Percentiles rank a stretch among this genome's conserved stretches.
These are phyloP conservation scores for Bertia moriformis DNA, from an alignment of 2,329 filamentous ascomycete species.

Conservation along the genomic window DNA sequence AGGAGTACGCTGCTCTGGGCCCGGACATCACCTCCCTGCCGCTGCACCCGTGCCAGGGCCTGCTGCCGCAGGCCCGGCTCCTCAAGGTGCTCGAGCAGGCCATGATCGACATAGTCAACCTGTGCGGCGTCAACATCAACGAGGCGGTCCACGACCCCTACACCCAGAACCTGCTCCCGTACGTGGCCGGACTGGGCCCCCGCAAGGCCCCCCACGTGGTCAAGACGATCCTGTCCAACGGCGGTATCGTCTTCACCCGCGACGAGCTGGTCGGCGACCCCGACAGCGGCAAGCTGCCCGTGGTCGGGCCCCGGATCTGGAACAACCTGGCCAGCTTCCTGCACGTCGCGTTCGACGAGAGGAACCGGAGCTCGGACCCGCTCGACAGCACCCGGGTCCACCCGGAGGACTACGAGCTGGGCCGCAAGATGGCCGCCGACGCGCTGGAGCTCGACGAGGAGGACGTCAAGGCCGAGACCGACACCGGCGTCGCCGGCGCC, in stretches of 20 bases:
- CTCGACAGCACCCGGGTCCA: slow-evolving; percentile 95
- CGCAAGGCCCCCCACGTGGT: slow-evolving; percentile 74
- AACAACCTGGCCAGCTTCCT: slow-evolving; percentile 95
- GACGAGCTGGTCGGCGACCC: slow-evolving; percentile 81
- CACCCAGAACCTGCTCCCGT: slow-evolving; percentile 76
- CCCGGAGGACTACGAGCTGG: slow-evolving; percentile 94
- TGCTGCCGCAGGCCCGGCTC: slow-evolving; percentile 77
- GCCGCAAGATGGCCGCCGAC: slow-evolving; percentile 95
- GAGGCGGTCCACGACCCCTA: slow-evolving; percentile 72
- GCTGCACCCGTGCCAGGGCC: slow-evolving; percentile 80
- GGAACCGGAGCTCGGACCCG: slow-evolving; percentile 71
- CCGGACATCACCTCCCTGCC: slow-evolving; percentile 74
- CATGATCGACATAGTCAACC: slow-evolving; percentile 96
- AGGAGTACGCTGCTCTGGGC: slow-evolving; percentile 87
- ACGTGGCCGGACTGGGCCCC: slow-evolving; percentile 78
- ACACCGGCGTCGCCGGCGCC: slow-evolving; percentile 80
- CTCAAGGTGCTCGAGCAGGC: slow-evolving; percentile 80
- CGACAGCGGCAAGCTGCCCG: slow-evolving; percentile 61
- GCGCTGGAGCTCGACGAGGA: slow-evolving; percentile 93
- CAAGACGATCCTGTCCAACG: slow-evolving; percentile 84
- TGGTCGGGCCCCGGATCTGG: slow-evolving; percentile 82
- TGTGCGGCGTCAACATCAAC: slow-evolving; percentile 89
- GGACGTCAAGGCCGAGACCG: slow-evolving; percentile 86
- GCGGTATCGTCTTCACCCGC: slow-evolving; percentile 68
- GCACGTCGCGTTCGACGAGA: slow-evolving; percentile 74